phyloP scores from a whole-genome alignment of 768 basidiomycete species.

The Lactarius quietus region DNA sequence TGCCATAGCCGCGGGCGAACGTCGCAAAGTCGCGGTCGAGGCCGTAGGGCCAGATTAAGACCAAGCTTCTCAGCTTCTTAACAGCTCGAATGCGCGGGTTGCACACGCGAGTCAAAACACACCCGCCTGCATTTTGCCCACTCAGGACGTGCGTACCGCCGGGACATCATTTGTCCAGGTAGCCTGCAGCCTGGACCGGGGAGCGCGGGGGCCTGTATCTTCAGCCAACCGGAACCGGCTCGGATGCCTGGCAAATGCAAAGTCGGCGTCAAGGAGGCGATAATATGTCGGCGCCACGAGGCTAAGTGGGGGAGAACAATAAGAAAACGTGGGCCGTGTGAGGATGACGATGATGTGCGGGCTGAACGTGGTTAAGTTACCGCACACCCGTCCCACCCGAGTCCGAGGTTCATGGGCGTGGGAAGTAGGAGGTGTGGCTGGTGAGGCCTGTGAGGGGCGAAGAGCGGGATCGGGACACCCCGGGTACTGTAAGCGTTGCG shows the following conservation, averaged over 20 bases:
- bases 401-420: neutral
- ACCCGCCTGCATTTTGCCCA: no score
- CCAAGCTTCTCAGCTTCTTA: neutral
- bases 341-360: neutral
- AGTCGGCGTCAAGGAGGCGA: neutral
- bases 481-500: neutral
- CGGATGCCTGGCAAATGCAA: neutral
- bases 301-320: neutral
- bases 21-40: neutral
- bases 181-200: neutral
- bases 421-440: neutral
- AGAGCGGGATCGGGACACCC: neutral
- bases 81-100: neutral
- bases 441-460: no score
- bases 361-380: no score
- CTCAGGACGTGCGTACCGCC: no score
- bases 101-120: neutral
- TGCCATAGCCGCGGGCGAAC: neutral
- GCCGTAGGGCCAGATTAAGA: neutral
- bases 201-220: neutral
- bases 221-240: neutral
- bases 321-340: constrained; percentile 1
- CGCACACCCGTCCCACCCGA: neutral
- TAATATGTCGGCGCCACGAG: neutral
- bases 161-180: neutral